Evolutionary conservation across 768 basidiomycete species (phyloP).

Genomic region (Lentinus brumalis): DNA sequence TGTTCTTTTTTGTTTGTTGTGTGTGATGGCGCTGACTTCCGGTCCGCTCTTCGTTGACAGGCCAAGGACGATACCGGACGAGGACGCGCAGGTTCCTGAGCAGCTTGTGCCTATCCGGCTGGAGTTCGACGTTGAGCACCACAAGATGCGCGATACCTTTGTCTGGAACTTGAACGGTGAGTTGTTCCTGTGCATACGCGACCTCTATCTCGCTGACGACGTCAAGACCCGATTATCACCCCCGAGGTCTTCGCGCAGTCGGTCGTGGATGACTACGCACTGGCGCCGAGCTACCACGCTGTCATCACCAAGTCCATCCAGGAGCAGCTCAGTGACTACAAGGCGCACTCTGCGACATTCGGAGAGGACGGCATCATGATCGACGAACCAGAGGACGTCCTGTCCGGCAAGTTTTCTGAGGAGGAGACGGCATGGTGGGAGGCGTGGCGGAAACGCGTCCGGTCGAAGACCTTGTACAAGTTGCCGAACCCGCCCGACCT

Average conservation of each 20-base stretch:
- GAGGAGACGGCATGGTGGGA: constrained; percentile 67
- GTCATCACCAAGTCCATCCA: constrained; percentile 82
- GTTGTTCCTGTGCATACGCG: neutral
- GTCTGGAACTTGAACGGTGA: constrained; percentile 94
- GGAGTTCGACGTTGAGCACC: constrained; percentile 94
- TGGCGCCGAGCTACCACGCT: constrained; percentile 63
- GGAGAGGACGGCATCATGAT: constrained; percentile 42
- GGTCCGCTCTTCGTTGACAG: constrained; percentile 36
- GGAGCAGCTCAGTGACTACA: constrained; percentile 83
- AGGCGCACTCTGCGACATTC: constrained; percentile 61
- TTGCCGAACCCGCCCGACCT: constrained; percentile 31
- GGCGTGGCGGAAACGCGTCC: constrained; percentile 62
- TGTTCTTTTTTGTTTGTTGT: constrained; percentile 26
- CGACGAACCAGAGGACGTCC: constrained; percentile 34
- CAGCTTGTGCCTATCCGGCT: constrained; percentile 92
- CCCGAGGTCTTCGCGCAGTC: constrained; percentile 90
- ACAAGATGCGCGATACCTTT: constrained; percentile 94
- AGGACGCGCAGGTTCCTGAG: constrained; percentile 68
- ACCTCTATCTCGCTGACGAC: neutral
- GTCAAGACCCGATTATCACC: constrained; percentile 83
- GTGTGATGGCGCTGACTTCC: neutral
- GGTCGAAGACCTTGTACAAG: constrained; percentile 38
- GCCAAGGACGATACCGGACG: constrained; percentile 58
- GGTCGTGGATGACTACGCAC: constrained; percentile 86
- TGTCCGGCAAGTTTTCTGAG: constrained; percentile 50